Base-by-base conservation (phyloP, 805 yeast species). In the Diddensiella transvaalensis region DNA sequence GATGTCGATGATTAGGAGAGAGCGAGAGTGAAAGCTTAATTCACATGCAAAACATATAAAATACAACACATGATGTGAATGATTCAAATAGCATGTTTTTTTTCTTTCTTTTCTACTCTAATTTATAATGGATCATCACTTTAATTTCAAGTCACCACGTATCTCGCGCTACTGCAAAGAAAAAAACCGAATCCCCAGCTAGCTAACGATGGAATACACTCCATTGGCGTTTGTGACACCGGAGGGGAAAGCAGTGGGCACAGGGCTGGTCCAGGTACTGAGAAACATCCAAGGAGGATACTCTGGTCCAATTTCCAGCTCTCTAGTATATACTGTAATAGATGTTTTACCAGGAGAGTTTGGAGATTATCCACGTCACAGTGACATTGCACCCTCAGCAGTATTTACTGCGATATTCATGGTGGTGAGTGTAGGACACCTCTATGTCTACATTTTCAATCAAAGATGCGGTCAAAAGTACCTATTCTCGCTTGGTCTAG, bases 371-470 rank as follows among this genome's bases (percentile, higher is more conserved):
- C 87, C 88, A 2, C 57, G 58, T 21, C 40, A 40, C 19, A 62
- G 57, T 11, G 91, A 85, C 63, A 61, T 71, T 10, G 87, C 79
- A 1, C 89, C 89, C 2, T 68, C 76, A 48, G 78, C 78, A 1
- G 63, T 83, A 0, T 82, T 83, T 54, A 60, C 74, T 2, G 85
- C 75, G 0, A 65, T 77, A 1, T 84, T 80, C 53, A 62, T 68
- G 13, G 50, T 83, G 2, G 56, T 84, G 32, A 56, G 69, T 40
- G n/a, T 78, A 1, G 73, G 73, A 0, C 83, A 81, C 55, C 45
- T 70, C 3, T 54, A 52, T 22, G 68, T 84, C 13, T 82, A 79
- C 58, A 22, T 62, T 4, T 64, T 72, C 35, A 80, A 85, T 62
- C 62, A 55, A 44, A 52, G 68, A 3, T 67, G 85, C 56, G 82